A percentile compares a stretch with the other conserved stretches of the same genome.
These are phyloP conservation scores for Cladobotryum protrusum DNA, from an alignment of 2,329 filamentous ascomycete genomes.

Conservation along the genomic window DNA sequence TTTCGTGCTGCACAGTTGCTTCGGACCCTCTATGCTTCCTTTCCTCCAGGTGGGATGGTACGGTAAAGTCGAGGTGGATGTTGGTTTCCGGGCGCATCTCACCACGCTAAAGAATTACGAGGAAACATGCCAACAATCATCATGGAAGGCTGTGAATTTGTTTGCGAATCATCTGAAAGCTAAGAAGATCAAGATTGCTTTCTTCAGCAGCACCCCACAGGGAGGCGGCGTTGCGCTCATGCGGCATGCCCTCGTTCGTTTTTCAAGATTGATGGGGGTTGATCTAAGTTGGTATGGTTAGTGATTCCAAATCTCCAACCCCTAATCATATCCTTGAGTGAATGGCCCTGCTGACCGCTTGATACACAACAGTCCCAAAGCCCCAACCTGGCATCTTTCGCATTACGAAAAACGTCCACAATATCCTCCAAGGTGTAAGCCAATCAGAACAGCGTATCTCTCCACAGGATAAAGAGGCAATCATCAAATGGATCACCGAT, in stretches of 20 bases:
- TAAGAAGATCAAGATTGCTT: slow-evolving; percentile 63
- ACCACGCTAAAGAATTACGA: slow-evolving; percentile 51
- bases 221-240: slow-evolving; percentile 79
- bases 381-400: slow-evolving; percentile 73
- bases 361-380: slow-evolving; percentile 55
- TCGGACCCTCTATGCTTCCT: slow-evolving; percentile 66
- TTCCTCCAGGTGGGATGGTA: slow-evolving; percentile 61
- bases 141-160: slow-evolving; percentile 59
- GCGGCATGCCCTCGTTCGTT: slow-evolving; percentile 71
- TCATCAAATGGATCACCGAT: slow-evolving; percentile 65
- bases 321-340: no score
- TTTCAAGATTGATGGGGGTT: slow-evolving; percentile 59
- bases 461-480: slow-evolving; percentile 52
- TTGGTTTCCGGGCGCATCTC: slow-evolving; percentile 56
- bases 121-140: slow-evolving; percentile 52
- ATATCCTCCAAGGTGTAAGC: slow-evolving; percentile 77
- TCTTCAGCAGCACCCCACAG: slow-evolving; percentile 75
- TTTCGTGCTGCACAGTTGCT: slow-evolving; percentile 44
- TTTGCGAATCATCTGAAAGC: slow-evolving; percentile 58
- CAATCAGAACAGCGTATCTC: slow-evolving; percentile 58
- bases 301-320: slow-evolving; percentile 16
- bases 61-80: slow-evolving; percentile 66
- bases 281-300: slow-evolving; percentile 66
- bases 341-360: no score
- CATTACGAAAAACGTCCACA: slow-evolving; percentile 83